Conservation (phyloP, 1,139 yeast genomes). For the Suhomyces bribrorum region DNA sequence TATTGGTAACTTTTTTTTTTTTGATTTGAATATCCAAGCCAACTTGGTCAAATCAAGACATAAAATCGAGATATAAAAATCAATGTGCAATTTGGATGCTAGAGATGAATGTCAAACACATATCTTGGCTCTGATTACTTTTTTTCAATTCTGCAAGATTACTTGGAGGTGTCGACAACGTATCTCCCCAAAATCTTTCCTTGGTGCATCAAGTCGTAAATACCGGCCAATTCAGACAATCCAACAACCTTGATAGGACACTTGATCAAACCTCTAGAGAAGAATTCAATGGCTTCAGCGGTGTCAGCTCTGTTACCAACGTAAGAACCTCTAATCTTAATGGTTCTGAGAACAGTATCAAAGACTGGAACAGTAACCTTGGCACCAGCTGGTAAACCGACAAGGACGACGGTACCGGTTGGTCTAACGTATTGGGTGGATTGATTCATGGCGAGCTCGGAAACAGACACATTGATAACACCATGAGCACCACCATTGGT, state of each 20-base stretch:
- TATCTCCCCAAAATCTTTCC: slow-evolving; percentile 76
- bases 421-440: slow-evolving; percentile 67
- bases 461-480: slow-evolving; percentile 71
- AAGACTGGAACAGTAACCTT: slow-evolving; percentile 65
- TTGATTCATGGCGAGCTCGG: slow-evolving; percentile 65
- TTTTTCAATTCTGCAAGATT: slow-evolving; percentile 14
- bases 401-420: slow-evolving; percentile 69
- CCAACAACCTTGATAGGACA: slow-evolving; percentile 74
- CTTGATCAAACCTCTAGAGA: slow-evolving; percentile 64
- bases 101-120: not conserved
- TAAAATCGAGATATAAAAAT: no score
- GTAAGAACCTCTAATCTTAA: slow-evolving; percentile 68
- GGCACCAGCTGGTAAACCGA: slow-evolving; percentile 75
- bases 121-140: not conserved
- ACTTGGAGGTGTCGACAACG: slow-evolving; percentile 70
- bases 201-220: slow-evolving; percentile 67
- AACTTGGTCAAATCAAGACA: no score
- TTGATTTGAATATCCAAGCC: no score
- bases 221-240: slow-evolving; percentile 60
- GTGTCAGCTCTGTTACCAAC: slow-evolving; percentile 83
- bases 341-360: slow-evolving; percentile 63
- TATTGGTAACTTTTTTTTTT: no score
- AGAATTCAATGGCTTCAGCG: slow-evolving; percentile 74
- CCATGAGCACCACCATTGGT: slow-evolving; percentile 82
- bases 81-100: no score